A percentile compares a stretch with the other conserved stretches of the same genome.
These are phyloP conservation scores for Talaromyces sp. DNA, from an alignment of 2,329 filamentous ascomycete species.

Conservation along the genomic window DNA sequence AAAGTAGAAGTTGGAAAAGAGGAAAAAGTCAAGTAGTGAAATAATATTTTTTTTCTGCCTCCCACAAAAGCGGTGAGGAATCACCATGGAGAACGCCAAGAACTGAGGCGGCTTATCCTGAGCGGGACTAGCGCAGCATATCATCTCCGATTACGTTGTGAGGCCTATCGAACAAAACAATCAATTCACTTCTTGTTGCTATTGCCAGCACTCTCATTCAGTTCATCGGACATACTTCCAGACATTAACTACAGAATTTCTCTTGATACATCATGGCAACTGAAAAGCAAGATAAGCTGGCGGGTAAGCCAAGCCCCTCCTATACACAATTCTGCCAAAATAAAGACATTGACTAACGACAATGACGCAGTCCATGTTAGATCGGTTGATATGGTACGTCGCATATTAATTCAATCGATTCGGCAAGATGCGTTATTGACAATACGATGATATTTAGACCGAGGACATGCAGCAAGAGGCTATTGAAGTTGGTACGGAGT, in stretches of 20 bases:
- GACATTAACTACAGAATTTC: not conserved
- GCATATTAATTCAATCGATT: not conserved
- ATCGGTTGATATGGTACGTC: constrained; percentile 91
- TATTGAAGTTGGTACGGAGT: constrained; percentile 81
- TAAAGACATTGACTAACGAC: constrained; percentile 20
- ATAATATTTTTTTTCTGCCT: constrained; percentile 24
- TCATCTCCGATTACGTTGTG: not conserved
- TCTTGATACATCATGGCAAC: constrained; percentile 38
- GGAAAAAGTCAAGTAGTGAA: constrained; percentile 14
- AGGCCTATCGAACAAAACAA: constrained; percentile 1
- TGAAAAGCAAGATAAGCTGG: constrained; percentile 68
- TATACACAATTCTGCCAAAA: not conserved
- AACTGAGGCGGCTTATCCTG: not conserved
- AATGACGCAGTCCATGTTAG: constrained; percentile 78
- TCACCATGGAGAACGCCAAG: not conserved
- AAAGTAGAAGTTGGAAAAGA: constrained; percentile 20
- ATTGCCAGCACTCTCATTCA: not conserved
- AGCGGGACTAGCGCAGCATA: not conserved
- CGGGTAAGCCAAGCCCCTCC: constrained; percentile 53
- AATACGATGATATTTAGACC: constrained; percentile 55
- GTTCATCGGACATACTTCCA: not conserved
- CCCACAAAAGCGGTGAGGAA: constrained; percentile 32
- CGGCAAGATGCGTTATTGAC: not conserved
- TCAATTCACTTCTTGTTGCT: not conserved
- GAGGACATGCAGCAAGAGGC: constrained; percentile 97